These are phyloP conservation scores for Trypanosoma lewisi DNA, from an alignment of 208 protist genomes.

Conservation along the genomic window DNA sequence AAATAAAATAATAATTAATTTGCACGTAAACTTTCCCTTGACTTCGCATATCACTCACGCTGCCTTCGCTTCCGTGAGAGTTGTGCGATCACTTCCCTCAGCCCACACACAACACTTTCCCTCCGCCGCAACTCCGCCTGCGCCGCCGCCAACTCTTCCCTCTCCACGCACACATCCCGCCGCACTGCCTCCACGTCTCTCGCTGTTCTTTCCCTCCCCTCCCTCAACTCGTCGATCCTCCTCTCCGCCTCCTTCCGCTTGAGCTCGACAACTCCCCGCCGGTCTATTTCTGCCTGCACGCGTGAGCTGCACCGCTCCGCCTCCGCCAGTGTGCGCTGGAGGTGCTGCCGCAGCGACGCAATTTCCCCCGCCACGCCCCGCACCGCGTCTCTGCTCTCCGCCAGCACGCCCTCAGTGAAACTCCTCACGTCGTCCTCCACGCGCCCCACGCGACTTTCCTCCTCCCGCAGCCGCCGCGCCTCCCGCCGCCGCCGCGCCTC, in stretches of 20 bases:
- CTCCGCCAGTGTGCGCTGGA: conserved; percentile 12
- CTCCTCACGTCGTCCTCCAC: conserved; percentile 34
- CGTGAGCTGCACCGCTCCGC: neutral
- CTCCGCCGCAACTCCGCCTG: conserved; percentile 37
- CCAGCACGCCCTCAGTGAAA: conserved; percentile 31
- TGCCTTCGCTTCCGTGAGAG: conserved; percentile 21
- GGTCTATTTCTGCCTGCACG: conserved; percentile 12
- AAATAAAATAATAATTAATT: conserved; percentile 10
- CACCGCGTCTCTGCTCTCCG: conserved; percentile 21
- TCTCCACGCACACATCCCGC: conserved; percentile 22
- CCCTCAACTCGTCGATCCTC: conserved; percentile 36
- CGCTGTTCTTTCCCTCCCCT: conserved; percentile 57
- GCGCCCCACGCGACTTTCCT: conserved; percentile 7
- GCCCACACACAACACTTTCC: conserved; percentile 28
- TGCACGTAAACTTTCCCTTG: neutral
- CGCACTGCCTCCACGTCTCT: conserved; percentile 55
- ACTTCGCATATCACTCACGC: conserved; percentile 1
- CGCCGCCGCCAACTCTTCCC: conserved; percentile 24
- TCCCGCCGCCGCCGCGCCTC: conserved; percentile 11
- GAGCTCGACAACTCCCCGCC: conserved; percentile 12
- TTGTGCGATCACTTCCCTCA: conserved; percentile 42
- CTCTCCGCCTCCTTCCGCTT: conserved; percentile 23
- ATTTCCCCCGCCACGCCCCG: conserved; percentile 23
- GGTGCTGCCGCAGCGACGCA: conserved; percentile 11
- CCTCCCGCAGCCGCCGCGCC: conserved; percentile 3